Evolutionary conservation across 2,329 filamentous ascomycete species (phyloP), one percentile per base, ranked within the genome.

Genomic region (Esteya vermicola): DNA sequence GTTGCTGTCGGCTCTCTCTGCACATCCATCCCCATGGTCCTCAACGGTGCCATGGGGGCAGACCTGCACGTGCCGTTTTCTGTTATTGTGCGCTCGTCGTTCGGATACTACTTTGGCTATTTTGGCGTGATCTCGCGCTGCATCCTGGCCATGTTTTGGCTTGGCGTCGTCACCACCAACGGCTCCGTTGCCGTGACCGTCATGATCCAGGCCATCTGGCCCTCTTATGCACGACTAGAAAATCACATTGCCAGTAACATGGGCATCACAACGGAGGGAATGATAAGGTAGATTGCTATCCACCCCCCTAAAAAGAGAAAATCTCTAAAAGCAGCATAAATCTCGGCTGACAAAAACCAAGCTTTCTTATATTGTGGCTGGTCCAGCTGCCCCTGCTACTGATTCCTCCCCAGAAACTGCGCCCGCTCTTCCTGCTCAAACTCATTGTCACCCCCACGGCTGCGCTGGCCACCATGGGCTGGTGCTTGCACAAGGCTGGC

Each of bases 401-500:
- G 32, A 51, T 53, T 40, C 50, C 49, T 9, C 42, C 51, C 3
- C 45, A 51, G 23, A 47, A 48, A 16, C 50, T 54, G 13, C 44
- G 48, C 4, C 50, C 45, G 36, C 39, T 51, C 25, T 54, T 54
- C 30, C 58, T 66, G 7, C 48, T 57, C 46, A 63, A 62, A 52
- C 26, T 36, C 4, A 10, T 41, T 18, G n/a, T 41, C 16, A 36
- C 33, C 8, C 39, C 33, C 13, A 26, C 16, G 3, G 39, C 39
- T 5, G 39, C 39, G 3, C 27, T 36, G 6, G 47, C 48, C 28
- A 51, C 48, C 21, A 50, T 94, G 58, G 80, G 84, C 52, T 94
- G 86, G 86, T 74, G 84, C 4, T 68, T 93, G 23, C 77, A 84
- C 31, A 74, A 81, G 23, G 68, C 43, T n/a, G 40, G 40, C 20